Evolutionary conservation across 1,284 basidiomycete species (phyloP).

Genomic region (Leccinum angustisporum): DNA sequence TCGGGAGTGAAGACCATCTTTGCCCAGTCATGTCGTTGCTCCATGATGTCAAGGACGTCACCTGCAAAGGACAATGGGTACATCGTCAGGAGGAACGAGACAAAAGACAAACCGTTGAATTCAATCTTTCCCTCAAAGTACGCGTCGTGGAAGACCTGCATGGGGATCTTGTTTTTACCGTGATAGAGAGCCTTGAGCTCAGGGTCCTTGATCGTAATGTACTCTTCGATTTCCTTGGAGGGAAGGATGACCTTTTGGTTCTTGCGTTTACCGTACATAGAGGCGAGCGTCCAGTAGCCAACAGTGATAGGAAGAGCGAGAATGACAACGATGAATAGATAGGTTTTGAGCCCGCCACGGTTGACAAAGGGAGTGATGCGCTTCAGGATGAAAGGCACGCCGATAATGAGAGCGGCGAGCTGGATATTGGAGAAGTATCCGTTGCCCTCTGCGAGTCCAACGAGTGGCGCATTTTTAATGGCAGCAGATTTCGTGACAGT

Average conservation of each 20-base stretch:
- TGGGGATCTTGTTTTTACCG: constrained; percentile 90
- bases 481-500: constrained; percentile 60
- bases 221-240: constrained; percentile 82
- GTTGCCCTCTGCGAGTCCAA: constrained; percentile 85
- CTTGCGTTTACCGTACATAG: constrained; percentile 77
- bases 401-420: constrained; percentile 74
- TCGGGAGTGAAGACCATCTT: constrained; percentile 85
- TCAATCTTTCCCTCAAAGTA: constrained; percentile 98
- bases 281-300: constrained; percentile 90
- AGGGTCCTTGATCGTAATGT: constrained; percentile 88
- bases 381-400: constrained; percentile 82
- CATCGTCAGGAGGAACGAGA: constrained; percentile 8
- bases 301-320: constrained; percentile 79
- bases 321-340: constrained; percentile 75
- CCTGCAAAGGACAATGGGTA: constrained; percentile 45
- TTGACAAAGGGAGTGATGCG: constrained; percentile 74
- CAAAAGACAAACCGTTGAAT: constrained; percentile 67
- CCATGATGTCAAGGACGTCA: constrained; percentile 91
- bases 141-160: constrained; percentile 97
- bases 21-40: constrained; percentile 95
- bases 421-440: constrained; percentile 82
- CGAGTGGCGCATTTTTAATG: constrained; percentile 82
- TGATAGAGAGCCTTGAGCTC: constrained; percentile 80
- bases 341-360: constrained; percentile 82
- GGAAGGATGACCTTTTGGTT: constrained; percentile 90